Percentiles rank a stretch among this genome's conserved stretches.
Evolutionary conservation across 108 stramenopile species (phyloP).

Genomic region (Cyclotella choctawhatcheeana): DNA sequence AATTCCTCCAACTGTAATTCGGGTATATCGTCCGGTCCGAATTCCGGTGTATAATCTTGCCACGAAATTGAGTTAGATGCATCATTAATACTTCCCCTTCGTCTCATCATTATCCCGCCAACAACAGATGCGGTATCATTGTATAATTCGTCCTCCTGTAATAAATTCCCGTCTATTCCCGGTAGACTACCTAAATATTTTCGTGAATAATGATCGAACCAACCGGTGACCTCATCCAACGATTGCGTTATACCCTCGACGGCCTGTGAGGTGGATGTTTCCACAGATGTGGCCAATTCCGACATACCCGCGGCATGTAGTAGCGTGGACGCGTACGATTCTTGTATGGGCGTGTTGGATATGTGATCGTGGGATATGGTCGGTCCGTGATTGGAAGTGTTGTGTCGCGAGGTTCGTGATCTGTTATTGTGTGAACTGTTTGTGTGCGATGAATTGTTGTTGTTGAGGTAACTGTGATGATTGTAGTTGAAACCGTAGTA

Average conservation of each 20-base stretch:
- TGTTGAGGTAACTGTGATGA: background rate
- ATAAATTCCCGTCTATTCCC: constrained; percentile 43
- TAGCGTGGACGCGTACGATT: constrained; percentile 24
- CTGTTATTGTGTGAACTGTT: too few species aligned
- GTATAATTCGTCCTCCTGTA: too few species aligned
- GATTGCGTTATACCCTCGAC: constrained; percentile 19
- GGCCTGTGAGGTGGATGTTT: constrained; percentile 16
- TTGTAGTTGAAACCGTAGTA: background rate
- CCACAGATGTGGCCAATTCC: constrained; percentile 31
- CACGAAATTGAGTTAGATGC: too few species aligned
- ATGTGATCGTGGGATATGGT: constrained; percentile 43
- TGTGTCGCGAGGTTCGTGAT: constrained; percentile 41
- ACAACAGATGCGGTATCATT: constrained; percentile 11
- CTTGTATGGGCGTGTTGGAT: constrained; percentile 12
- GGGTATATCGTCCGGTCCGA: constrained; percentile 52
- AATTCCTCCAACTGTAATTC: constrained; percentile 44
- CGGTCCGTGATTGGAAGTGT: too few species aligned
- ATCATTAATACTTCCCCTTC: too few species aligned
- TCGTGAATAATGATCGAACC: constrained; percentile 55
- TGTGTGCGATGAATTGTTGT: background rate
- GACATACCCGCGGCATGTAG: constrained; percentile 26
- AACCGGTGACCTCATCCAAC: constrained; percentile 46
- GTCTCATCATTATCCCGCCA: constrained; percentile 17
- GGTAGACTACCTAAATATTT: constrained; percentile 46
- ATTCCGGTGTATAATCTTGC: constrained; percentile 48